Base-by-base conservation (phyloP, 2,329 filamentous ascomycete genomes). In the Fusarium sp. region DNA sequence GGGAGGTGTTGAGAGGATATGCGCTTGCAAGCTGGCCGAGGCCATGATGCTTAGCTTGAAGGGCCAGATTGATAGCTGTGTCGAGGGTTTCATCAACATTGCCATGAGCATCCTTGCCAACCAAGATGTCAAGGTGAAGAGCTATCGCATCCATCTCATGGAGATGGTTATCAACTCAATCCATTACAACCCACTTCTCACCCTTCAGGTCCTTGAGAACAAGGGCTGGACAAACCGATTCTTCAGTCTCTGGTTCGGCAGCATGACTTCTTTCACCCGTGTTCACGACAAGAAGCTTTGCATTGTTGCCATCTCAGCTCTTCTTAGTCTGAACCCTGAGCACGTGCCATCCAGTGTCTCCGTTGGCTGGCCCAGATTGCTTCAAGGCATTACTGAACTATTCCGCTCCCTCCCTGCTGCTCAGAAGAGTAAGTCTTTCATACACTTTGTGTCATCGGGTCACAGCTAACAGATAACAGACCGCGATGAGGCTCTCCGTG, bases 221-320 rank as follows among this genome's bases (percentile, higher is more conserved):
- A 95, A 97, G 78, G 92, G 91, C 68, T 98, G 95, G 95, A 98
- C 96, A 12, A 98, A 98, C 84, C 97, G 97, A 80, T 99, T 99
- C 85, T 99, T 99, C 86, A 97, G 94, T 83, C 86, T 97, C 66
- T 99, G 96, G 96, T 99, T 99, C 82, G 94, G 94, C 45, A 97
- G 92, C 84, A 99, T 99, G 85, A 93, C 97, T 71, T 92, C 90
- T 78, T 98, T 99, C 85, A 93, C 91, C 58, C 90, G 96, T 45
- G 96, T 99, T 6, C 96, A 99, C 81, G 96, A 99, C 86, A 99
- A 99, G 89, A 99, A 98, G 87, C 87, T 99, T 31, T 98, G 94
- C 71, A 98, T 99, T 77, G 93, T 95, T 24, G 95, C 95, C 51
- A 98, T 99, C 76, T 92, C 93, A 66, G 89, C 94, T 11, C 89